These are phyloP conservation scores for Plicaturopsis crispa DNA, from an alignment of 768 basidiomycete genomes.

Conservation along the genomic window DNA sequence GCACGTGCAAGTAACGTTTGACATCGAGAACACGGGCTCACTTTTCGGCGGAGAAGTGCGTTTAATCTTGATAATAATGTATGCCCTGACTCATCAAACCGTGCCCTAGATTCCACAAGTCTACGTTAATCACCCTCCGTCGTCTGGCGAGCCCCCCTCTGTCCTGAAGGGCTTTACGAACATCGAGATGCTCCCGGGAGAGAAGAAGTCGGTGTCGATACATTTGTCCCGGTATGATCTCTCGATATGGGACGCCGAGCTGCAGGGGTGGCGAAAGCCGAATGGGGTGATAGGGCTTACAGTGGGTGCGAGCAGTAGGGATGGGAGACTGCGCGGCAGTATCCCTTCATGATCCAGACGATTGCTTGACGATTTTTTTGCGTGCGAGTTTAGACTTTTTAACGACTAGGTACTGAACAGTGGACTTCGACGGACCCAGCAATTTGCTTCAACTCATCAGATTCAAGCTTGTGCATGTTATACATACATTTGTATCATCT, in stretches of 20 bases:
- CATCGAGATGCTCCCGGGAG: conserved; percentile 39
- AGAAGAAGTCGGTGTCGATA: conserved; percentile 40
- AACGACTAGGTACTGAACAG: too few species aligned
- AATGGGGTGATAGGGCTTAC: conserved; percentile 53
- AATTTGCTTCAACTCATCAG: too few species aligned
- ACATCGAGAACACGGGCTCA: conserved; percentile 56
- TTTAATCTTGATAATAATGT: neutral
- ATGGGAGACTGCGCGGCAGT: conserved; percentile 44
- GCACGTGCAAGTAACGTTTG: conserved; percentile 53
- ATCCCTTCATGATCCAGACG: conserved; percentile 10
- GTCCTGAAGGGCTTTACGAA: conserved; percentile 66
- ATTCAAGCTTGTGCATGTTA: too few species aligned
- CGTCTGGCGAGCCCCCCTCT: conserved; percentile 63
- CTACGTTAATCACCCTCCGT: conserved; percentile 60
- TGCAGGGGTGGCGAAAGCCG: conserved; percentile 73
- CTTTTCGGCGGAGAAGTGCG: conserved; percentile 60
- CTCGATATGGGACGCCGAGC: conserved; percentile 67
- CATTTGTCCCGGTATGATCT: conserved; percentile 62
- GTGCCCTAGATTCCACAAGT: conserved; percentile 57
- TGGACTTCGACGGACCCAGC: too few species aligned
- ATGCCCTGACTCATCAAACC: conserved; percentile 2
- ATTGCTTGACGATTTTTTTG: neutral
- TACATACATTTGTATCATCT: too few species aligned
- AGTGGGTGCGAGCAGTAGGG: conserved; percentile 64
- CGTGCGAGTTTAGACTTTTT: conserved; percentile 1